Percentiles rank a stretch among this genome's conserved stretches.
Evolutionary conservation across 176 grass and related monocot genomes (phyloP).

Genomic region (Eragrostis curvula): DNA sequence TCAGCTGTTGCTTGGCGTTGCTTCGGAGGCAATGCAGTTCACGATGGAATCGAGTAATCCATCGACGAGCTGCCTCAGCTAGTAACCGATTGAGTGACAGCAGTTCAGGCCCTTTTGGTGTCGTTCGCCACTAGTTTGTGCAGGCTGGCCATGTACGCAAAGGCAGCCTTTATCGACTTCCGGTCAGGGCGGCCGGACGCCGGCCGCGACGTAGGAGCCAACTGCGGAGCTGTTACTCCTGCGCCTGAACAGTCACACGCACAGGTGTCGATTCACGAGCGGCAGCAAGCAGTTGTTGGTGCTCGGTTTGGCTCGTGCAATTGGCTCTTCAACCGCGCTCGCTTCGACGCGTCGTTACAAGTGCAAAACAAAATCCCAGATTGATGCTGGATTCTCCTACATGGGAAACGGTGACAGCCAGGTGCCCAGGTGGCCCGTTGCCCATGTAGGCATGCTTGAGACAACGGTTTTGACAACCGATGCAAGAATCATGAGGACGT

Average conservation of each 20-base stretch:
- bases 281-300: not conserved
- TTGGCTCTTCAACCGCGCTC: not conserved
- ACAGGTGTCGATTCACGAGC: not conserved
- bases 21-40: too few species aligned
- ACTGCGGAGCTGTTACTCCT: not conserved
- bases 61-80: too few species aligned
- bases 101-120: not conserved
- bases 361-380: not conserved
- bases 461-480: not conserved
- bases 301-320: not conserved
- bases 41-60: too few species aligned
- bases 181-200: too few species aligned
- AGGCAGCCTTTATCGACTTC: conserved; percentile 5
- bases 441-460: too few species aligned
- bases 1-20: too few species aligned
- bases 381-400: not conserved
- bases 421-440: not conserved
- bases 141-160: not conserved
- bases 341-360: not conserved
- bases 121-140: not conserved
- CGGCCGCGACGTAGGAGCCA: not conserved
- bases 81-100: too few species aligned
- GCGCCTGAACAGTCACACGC: not conserved
- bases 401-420: not conserved
- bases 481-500: conserved; percentile 3